phyloP scores from a whole-genome alignment of 805 yeast species.

The Kregervanrija fluxuum region DNA sequence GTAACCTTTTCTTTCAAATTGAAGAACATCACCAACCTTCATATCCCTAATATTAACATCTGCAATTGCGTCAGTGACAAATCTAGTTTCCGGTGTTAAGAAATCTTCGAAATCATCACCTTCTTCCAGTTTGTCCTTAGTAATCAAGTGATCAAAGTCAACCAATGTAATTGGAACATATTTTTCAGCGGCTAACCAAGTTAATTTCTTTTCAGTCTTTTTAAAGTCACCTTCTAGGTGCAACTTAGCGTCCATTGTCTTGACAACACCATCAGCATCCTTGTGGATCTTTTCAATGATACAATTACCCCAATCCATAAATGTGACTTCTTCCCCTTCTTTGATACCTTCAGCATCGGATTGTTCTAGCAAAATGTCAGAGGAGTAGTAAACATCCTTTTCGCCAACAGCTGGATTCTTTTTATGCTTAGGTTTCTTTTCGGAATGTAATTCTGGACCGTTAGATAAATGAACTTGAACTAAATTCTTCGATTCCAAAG shows the following conservation, averaged over 20 bases:
- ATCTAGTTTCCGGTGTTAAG: slow-evolving; percentile 81
- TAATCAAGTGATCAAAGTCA: slow-evolving; percentile 90
- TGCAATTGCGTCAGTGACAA: slow-evolving; percentile 69
- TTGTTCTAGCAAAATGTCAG: slow-evolving; percentile 71
- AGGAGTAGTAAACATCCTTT: slow-evolving; percentile 65
- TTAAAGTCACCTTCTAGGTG: slow-evolving; percentile 95
- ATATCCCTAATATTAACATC: slow-evolving; percentile 71
- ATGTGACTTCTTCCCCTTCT: slow-evolving; percentile 88
- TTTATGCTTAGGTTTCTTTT: slow-evolving; percentile 87
- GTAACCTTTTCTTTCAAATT: slow-evolving; percentile 96
- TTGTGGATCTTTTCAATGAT: slow-evolving; percentile 65
- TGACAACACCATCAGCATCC: slow-evolving; percentile 47
- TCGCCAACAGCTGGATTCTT: slow-evolving; percentile 87
- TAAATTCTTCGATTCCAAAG: slow-evolving; percentile 56
- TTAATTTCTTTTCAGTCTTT: slow-evolving; percentile 88
- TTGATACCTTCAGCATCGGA: slow-evolving; percentile 64
- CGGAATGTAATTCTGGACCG: slow-evolving; percentile 62
- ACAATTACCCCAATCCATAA: slow-evolving; percentile 98
- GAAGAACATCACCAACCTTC: slow-evolving; percentile 83
- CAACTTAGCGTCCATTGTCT: slow-evolving; percentile 65
- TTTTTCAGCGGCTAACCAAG: slow-evolving; percentile 87
- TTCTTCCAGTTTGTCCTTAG: slow-evolving; percentile 92
- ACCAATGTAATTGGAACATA: slow-evolving; percentile 68
- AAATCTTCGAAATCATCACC: slow-evolving; percentile 90
- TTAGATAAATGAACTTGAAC: slow-evolving; percentile 61